Percentiles rank a stretch among this genome's conserved stretches.
phyloP scores from a whole-genome alignment of 2,329 filamentous ascomycete genomes.

The Leptodontidium sp. region DNA sequence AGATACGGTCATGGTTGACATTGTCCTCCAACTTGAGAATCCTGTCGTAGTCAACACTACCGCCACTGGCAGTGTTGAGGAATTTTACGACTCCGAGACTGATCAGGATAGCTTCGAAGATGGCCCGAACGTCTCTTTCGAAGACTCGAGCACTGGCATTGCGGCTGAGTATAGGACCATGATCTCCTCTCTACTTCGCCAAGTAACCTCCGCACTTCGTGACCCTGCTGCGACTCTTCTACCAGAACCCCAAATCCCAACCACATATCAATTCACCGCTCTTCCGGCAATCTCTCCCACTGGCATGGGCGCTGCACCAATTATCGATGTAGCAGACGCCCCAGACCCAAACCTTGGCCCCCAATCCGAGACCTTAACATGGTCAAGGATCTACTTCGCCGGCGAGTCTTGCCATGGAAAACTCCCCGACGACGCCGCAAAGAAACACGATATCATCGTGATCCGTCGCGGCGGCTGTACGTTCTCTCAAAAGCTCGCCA shows the following conservation, averaged over 20 bases:
- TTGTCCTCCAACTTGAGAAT: constrained; percentile 64
- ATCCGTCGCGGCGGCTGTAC: constrained; percentile 84
- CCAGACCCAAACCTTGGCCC: constrained; percentile 48
- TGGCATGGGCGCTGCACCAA: constrained; percentile 69
- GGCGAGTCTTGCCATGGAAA: constrained; percentile 68
- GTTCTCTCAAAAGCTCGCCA: constrained; percentile 83
- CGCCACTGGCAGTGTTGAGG: constrained; percentile 33
- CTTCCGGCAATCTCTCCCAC: constrained; percentile 58
- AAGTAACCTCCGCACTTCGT: constrained; percentile 59
- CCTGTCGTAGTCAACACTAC: constrained; percentile 35
- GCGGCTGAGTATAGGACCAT: constrained; percentile 48
- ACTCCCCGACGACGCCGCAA: constrained; percentile 59
- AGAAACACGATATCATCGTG: constrained; percentile 77
- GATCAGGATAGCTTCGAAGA: constrained; percentile 33
- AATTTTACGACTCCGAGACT: constrained; percentile 35
- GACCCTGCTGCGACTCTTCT: constrained; percentile 52
- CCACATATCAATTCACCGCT: constrained; percentile 44
- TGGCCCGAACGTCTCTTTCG: constrained; percentile 27
- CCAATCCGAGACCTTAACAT: constrained; percentile 60
- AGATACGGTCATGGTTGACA: constrained; percentile 75
- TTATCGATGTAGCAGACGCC: constrained; percentile 64
- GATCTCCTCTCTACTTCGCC: constrained; percentile 56
- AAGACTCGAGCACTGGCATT: constrained; percentile 35
- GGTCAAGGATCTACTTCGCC: constrained; percentile 76
- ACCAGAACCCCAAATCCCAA: constrained; percentile 46